Base-by-base conservation (phyloP, 441 rosid genomes). In the Brassica balearica region DNA sequence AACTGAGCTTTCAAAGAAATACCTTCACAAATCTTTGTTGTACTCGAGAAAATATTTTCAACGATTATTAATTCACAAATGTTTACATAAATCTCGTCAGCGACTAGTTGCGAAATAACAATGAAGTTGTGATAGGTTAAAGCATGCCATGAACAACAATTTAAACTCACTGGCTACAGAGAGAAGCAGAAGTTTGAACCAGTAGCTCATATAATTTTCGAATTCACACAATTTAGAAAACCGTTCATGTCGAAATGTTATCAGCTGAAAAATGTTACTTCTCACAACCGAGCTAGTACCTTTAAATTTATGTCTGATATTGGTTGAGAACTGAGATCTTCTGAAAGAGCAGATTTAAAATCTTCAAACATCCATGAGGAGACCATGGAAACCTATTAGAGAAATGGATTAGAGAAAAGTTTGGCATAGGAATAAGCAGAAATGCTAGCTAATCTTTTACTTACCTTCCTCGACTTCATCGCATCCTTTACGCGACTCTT, bases 401-500 rank as follows among this genome's bases (percentile, higher is more conserved):
- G 69, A 46, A 83, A 61, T 19, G 70, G 55, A 15, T 70, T 82
- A 70, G 72, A 61, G 56, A 51, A 55, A 75, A 11, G 34, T 29
- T 79, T 41, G 72, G 61, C 25, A 41, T 25, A 78, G 43, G 51
- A 82, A 60, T 48, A 20, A 14, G 17, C 20, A 53, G 8, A 46
- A 51, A 66, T 60, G 29, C 48, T 32, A 66, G 10, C 46, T 59
- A 61, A 9, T 29, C 5, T 20, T 8, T 62, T 7, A 73, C 90
- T 82, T 84, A 88, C 98, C 92, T 92, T 94, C 76, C 81, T 87
- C 8, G 79, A 75, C 84, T 96, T 96, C 92, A 96, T 83, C 69
- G 85, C 89, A 74, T 94, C 95, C 82, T 96, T 96, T 71, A 90
- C 73, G 11, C 71, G 85, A 76, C 82, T 85, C 86, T 91, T 96